Evolutionary conservation across 805 yeast genomes (phyloP).

Genomic region (Candida endomychidarum): DNA sequence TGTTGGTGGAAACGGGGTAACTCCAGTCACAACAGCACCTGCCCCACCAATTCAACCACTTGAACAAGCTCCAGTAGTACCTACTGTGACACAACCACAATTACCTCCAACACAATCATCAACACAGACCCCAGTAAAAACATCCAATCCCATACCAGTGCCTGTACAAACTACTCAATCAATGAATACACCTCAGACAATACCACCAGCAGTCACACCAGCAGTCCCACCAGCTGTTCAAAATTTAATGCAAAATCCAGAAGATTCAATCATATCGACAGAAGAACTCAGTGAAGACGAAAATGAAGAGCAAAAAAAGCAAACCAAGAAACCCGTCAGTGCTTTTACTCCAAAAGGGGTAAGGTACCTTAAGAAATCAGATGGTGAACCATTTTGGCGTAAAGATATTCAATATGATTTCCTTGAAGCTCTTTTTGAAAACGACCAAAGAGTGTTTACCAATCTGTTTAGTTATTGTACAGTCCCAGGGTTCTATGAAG

Average conservation of each 20-base stretch:
- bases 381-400: conserved; percentile 91
- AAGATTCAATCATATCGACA: conserved; percentile 4
- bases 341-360: conserved; percentile 30
- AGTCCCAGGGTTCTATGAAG: conserved; percentile 33
- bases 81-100: neutral
- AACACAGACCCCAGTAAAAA: no score
- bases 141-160: no score
- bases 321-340: conserved; percentile 16
- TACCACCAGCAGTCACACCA: neutral
- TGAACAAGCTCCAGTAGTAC: neutral
- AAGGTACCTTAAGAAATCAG: conserved; percentile 78
- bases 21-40: neutral
- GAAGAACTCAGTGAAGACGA: conserved; percentile 15
- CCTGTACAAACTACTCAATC: neutral
- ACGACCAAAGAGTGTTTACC: conserved; percentile 64
- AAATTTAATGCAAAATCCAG: neutral
- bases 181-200: neutral
- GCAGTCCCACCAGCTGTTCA: neutral
- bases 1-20: no score
- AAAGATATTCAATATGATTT: conserved; percentile 85
- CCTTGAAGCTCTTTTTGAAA: conserved; percentile 60
- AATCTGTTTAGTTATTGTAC: conserved; percentile 53
- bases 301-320: conserved; percentile 20
- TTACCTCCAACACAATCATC: neutral
- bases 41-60: neutral